Conservation (phyloP, 192 early-diverging fungal species). For the Umbelopsis isabellina region DNA sequence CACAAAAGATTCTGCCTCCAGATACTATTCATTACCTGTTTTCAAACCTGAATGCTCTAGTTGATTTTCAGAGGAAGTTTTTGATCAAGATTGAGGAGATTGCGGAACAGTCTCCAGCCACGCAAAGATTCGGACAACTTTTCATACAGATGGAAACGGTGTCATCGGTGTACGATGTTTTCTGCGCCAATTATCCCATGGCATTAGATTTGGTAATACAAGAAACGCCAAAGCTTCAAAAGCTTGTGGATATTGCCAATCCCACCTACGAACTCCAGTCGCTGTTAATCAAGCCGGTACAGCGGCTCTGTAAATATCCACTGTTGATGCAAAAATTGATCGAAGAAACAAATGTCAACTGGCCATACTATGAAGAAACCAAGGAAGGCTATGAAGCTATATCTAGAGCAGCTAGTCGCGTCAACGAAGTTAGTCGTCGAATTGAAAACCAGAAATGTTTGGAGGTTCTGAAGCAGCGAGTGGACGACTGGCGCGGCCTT, state of each 20-base stretch:
- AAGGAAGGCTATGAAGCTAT: slow-evolving; percentile 75
- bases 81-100: slow-evolving; percentile 86
- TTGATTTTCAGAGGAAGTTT: slow-evolving; percentile 95
- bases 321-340: slow-evolving; percentile 77
- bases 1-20: slow-evolving; percentile 75
- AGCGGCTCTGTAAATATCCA: slow-evolving; percentile 97
- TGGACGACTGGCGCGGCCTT: slow-evolving; percentile 87
- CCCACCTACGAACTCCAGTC: slow-evolving; percentile 86
- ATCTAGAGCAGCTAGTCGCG: slow-evolving; percentile 84
- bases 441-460: slow-evolving; percentile 85
- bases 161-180: slow-evolving; percentile 87
- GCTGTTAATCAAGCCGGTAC: slow-evolving; percentile 95
- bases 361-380: slow-evolving; percentile 61
- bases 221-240: slow-evolving; percentile 66
- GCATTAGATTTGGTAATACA: slow-evolving; percentile 72
- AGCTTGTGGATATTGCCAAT: slow-evolving; percentile 68
- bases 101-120: slow-evolving; percentile 63
- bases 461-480: slow-evolving; percentile 75
- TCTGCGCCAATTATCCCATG: slow-evolving; percentile 88
- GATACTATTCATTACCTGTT: slow-evolving; percentile 85
- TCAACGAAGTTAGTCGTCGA: slow-evolving; percentile 88
- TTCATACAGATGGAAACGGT: slow-evolving; percentile 81
- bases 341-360: slow-evolving; percentile 57
- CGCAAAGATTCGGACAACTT: slow-evolving; percentile 88
- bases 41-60: slow-evolving; percentile 87